Evolutionary conservation across 305 asterid species (phyloP).

Genomic region (Plantago coronopus): DNA sequence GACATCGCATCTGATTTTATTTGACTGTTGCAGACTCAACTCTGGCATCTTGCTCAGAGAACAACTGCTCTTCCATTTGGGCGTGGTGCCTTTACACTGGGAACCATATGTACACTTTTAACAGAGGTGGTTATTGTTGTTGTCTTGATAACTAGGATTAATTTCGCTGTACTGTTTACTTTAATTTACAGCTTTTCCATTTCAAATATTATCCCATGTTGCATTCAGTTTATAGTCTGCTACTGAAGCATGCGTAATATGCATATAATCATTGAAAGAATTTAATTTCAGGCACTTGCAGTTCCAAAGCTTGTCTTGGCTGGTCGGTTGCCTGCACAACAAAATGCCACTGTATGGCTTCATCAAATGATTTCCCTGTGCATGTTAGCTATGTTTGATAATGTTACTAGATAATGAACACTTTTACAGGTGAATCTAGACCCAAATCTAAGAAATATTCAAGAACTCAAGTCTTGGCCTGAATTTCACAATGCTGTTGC

Average conservation of each 20-base stretch:
- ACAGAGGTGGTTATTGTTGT: constrained; percentile 67
- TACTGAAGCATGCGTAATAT: neutral
- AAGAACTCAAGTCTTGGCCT: constrained; percentile 90
- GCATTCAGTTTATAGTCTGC: constrained; percentile 9
- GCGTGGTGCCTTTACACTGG: constrained; percentile 97
- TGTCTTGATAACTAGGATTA: constrained; percentile 1
- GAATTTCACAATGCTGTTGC: constrained; percentile 99
- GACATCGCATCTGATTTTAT: constrained; percentile 10
- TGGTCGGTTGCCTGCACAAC: constrained; percentile 96
- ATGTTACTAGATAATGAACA: constrained; percentile 18
- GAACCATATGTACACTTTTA: constrained; percentile 81
- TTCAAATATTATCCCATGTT: constrained; percentile 9
- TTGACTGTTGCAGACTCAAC: constrained; percentile 58
- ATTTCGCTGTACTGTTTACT: constrained; percentile 14
- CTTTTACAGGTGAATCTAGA: constrained; percentile 79
- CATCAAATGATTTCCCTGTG: constrained; percentile 12
- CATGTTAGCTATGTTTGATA: constrained; percentile 19
- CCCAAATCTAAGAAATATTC: constrained; percentile 76
- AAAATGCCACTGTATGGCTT: constrained; percentile 79
- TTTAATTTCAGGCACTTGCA: constrained; percentile 66
- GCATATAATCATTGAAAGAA: constrained; percentile 1
- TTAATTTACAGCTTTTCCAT: constrained; percentile 4
- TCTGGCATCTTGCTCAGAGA: constrained; percentile 99
- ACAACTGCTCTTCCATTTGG: constrained; percentile 97
- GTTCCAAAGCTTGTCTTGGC: constrained; percentile 98